These are phyloP conservation scores for Notholithocarpus densiflorus DNA, from an alignment of 306 rosid species.

Conservation along the genomic window DNA sequence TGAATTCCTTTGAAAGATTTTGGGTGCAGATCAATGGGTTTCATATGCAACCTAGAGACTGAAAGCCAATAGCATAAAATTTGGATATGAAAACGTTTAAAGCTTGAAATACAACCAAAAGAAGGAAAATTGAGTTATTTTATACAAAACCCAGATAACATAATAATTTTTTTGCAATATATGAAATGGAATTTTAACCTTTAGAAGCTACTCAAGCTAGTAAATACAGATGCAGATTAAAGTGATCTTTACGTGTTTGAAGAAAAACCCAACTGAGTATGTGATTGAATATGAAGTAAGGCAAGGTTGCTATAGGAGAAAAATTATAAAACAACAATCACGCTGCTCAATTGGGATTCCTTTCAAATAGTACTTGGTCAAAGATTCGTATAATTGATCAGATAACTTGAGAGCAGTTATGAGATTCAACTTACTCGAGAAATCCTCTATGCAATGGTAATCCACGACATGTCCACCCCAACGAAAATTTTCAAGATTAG, in stretches of 20 bases:
- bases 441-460: too few species aligned
- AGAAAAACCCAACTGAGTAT: neutral
- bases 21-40: conserved; percentile 22
- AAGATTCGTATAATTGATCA: too few species aligned
- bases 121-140: neutral
- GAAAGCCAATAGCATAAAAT: conserved; percentile 13
- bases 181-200: neutral
- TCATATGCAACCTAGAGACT: conserved; percentile 47
- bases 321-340: too few species aligned
- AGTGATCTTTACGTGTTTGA: neutral
- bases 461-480: too few species aligned
- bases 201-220: too few species aligned
- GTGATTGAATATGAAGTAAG: neutral
- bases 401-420: too few species aligned
- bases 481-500: too few species aligned
- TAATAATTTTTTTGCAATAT: neutral
- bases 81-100: neutral
- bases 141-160: neutral
- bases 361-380: too few species aligned
- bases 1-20: conserved; percentile 38
- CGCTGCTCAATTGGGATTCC: too few species aligned
- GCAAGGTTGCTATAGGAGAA: neutral
- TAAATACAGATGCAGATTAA: neutral
- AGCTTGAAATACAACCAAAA: neutral
- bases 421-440: too few species aligned